Base-by-base conservation (phyloP, 2,329 filamentous ascomycete genomes). In the Keithomyces neogunnii region DNA sequence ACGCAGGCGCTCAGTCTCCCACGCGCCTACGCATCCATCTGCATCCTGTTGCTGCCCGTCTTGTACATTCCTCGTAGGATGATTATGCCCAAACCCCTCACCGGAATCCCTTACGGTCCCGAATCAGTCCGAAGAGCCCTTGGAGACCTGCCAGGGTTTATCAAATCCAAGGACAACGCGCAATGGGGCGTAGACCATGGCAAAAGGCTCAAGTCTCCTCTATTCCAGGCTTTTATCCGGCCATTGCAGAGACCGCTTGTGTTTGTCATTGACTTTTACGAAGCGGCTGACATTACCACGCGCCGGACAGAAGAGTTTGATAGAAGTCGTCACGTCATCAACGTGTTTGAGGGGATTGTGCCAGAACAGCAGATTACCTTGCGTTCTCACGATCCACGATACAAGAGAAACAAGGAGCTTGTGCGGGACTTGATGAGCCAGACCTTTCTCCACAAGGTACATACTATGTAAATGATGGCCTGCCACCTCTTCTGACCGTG, bases 371-470 rank as follows among this genome's bases (percentile, higher is more conserved):
- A 64, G 46, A 60, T 65, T 42, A 45, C 50, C 11, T 59, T 63
- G 58, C 36, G 36, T 6, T 59, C 59, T 4, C 19, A 50, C 13
- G 55, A 63, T 48, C 57, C 60, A 6, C 56, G 58, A 28, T 65
- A 57, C 53, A 65, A 62, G 53, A 52, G 47, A 26, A 62, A 63
- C 33, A 61, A 55, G 44, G 54, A 59, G 26, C 54, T 66, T 9
- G 49, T 65, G 1, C 52, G 56, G 36, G 62, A 65, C 26, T 52
- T 66, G 7, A 62, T 66, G 63, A 54, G 61, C 2, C 62, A 62
- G 0, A 53, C 45, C 2, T 66, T 66, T 30, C 51, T 66, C 13
- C 52, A 61, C 44, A 51, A 58, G 43, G 60, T 45, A 40, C 29
- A 30, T 47, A n/a, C n/a, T 19, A 19, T 19, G 19, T 19, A 19